phyloP scores from a whole-genome alignment of 306 rosid genomes.

The Glycyrrhiza uralensis region DNA sequence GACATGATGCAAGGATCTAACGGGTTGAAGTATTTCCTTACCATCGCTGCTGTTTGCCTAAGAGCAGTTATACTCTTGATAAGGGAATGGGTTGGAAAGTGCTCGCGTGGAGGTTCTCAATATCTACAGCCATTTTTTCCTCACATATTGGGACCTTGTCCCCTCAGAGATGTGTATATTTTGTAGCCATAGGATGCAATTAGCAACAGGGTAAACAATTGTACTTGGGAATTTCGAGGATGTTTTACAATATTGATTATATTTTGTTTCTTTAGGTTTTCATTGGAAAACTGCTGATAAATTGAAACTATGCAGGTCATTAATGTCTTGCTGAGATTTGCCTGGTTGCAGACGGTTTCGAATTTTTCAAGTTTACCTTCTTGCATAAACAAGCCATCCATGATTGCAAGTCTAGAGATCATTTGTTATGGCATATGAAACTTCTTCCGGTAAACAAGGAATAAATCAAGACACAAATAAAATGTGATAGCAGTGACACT shows the following conservation, averaged over 20 bases:
- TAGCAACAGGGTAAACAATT: not conserved
- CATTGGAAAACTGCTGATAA: not conserved
- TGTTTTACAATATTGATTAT: not conserved
- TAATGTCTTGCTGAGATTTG: conserved; percentile 68
- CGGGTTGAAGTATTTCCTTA: conserved; percentile 53
- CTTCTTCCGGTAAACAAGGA: conserved; percentile 48
- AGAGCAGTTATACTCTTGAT: conserved; percentile 41
- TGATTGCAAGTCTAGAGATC: conserved; percentile 59
- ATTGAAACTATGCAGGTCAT: conserved; percentile 40
- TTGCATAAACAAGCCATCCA: conserved; percentile 45
- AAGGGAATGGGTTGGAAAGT: conserved; percentile 32
- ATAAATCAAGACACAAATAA: not conserved
- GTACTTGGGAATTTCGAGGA: not conserved
- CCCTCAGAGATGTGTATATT: no score
- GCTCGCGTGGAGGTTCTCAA: conserved; percentile 47
- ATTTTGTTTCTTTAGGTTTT: not conserved
- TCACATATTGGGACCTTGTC: conserved; percentile 72
- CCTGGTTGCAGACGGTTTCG: conserved; percentile 65
- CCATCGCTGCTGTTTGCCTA: conserved; percentile 57
- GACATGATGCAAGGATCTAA: conserved; percentile 64
- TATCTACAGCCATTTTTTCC: conserved; percentile 42
- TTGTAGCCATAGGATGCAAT: conserved; percentile 52
- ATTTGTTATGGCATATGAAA: conserved; percentile 76
- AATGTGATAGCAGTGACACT: not conserved
- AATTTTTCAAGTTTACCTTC: conserved; percentile 9